phyloP scores from a whole-genome alignment of 208 protist genomes.

The Trypanosoma brucei region DNA sequence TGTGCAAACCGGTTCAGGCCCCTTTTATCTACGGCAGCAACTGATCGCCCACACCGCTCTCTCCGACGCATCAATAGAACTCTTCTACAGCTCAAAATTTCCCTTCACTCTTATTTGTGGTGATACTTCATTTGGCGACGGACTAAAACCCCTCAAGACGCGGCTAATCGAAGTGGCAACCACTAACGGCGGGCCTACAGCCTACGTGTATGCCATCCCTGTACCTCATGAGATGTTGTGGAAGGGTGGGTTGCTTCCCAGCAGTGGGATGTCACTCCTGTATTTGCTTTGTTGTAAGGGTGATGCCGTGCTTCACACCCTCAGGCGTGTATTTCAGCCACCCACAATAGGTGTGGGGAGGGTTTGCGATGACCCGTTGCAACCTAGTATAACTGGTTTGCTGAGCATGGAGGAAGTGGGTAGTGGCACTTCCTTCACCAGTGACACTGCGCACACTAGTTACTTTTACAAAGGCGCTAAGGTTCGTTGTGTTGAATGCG shows the following conservation, averaged over 20 bases:
- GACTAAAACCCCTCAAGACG: not conserved
- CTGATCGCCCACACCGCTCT: slow-evolving; percentile 26
- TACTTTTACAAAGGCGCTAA: not conserved
- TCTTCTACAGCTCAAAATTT: slow-evolving; percentile 22
- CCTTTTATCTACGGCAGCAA: slow-evolving; percentile 30
- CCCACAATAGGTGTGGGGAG: slow-evolving; percentile 17
- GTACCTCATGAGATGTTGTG: slow-evolving; percentile 9
- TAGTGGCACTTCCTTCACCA: not conserved
- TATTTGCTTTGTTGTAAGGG: slow-evolving; percentile 20
- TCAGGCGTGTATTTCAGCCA: slow-evolving; percentile 25
- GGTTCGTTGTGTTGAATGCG: slow-evolving; percentile 15
- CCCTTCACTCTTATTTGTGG: slow-evolving; percentile 23
- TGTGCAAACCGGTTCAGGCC: slow-evolving; percentile 38
- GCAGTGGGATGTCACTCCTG: slow-evolving; percentile 11
- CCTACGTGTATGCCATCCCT: slow-evolving; percentile 12
- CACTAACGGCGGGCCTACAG: not conserved
- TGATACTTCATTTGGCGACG: not conserved
- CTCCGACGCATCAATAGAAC: not conserved
- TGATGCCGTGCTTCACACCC: slow-evolving; percentile 8
- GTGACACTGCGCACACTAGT: not conserved
- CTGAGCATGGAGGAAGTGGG: not conserved
- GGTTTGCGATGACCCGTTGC: not conserved
- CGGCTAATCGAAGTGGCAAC: not conserved
- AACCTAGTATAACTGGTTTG: not conserved
- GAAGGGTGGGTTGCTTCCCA: slow-evolving; percentile 9